phyloP scores from a whole-genome alignment of 805 yeast genomes.

The Yamadazyma scolyti region DNA sequence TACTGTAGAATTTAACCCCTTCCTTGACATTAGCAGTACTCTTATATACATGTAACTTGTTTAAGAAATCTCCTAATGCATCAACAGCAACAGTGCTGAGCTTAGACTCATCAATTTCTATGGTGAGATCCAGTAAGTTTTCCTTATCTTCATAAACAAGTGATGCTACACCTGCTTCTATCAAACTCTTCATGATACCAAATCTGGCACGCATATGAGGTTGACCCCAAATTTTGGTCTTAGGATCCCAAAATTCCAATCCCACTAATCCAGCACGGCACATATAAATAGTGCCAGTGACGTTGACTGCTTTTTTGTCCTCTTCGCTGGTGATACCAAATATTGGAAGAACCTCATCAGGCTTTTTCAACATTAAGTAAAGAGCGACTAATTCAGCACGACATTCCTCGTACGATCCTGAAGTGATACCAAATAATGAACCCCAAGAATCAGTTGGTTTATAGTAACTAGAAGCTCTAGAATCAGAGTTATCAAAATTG shows the following conservation, averaged over 20 bases:
- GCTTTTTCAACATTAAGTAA: constrained; percentile 66
- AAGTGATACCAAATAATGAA: constrained; percentile 71
- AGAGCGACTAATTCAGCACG: constrained; percentile 90
- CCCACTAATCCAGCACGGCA: constrained; percentile 83
- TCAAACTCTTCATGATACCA: constrained; percentile 73
- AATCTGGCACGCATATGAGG: constrained; percentile 93
- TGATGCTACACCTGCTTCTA: constrained; percentile 62
- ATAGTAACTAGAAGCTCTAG: constrained; percentile 68
- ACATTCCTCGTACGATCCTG: constrained; percentile 91
- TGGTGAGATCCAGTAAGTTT: constrained; percentile 54
- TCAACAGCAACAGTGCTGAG: constrained; percentile 68
- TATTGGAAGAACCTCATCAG: constrained; percentile 57
- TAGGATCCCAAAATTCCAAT: constrained; percentile 85
- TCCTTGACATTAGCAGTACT: constrained; percentile 66
- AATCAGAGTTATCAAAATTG: constrained; percentile 61
- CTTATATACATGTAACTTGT: constrained; percentile 73
- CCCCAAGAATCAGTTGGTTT: constrained; percentile 89
- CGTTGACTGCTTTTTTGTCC: constrained; percentile 62
- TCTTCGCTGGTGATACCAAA: constrained; percentile 60
- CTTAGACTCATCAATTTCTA: constrained; percentile 57
- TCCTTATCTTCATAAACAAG: constrained; percentile 46
- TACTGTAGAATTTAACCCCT: constrained; percentile 62
- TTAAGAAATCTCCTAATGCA: constrained; percentile 68
- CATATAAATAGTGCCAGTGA: constrained; percentile 74
- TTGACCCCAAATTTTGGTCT: constrained; percentile 83